Evolutionary conservation across 352 stramenopile genomes (phyloP).

Genomic region (Phytophthora palmivora): DNA sequence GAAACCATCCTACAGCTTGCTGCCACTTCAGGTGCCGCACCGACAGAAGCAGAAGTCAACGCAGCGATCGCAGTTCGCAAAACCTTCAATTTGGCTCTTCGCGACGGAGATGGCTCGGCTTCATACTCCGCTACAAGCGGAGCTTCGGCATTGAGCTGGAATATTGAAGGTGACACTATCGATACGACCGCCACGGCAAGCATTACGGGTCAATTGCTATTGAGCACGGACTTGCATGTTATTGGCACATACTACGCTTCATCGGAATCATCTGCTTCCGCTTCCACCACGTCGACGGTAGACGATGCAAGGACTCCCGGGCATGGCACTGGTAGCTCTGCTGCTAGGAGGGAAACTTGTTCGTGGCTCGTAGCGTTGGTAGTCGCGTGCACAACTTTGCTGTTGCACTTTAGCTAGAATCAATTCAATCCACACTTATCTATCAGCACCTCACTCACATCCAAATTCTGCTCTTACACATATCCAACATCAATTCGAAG

Average conservation of each 20-base stretch:
- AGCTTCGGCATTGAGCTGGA: slow-evolving; percentile 30
- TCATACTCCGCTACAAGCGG: slow-evolving; percentile 17
- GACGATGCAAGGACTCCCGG: slow-evolving; percentile 16
- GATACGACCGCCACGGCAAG: slow-evolving; percentile 30
- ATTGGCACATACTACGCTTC: slow-evolving; percentile 42
- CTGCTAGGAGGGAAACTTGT: background rate
- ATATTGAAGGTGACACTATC: slow-evolving; percentile 35
- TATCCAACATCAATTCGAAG: slow-evolving; percentile 3
- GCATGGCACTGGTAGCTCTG: slow-evolving; percentile 16
- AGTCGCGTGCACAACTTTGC: slow-evolving; percentile 12
- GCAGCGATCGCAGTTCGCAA: slow-evolving; percentile 30
- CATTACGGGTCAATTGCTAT: slow-evolving; percentile 27
- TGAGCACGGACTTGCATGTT: slow-evolving; percentile 41
- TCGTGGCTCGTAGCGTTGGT: slow-evolving; percentile 14
- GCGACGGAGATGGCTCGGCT: slow-evolving; percentile 25
- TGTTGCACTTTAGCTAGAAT: slow-evolving; percentile 28
- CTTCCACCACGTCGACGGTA: slow-evolving; percentile 14
- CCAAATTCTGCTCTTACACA: slow-evolving; percentile 30
- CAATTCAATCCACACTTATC: slow-evolving; percentile 36
- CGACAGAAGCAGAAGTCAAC: slow-evolving; percentile 33
- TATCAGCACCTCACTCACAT: slow-evolving; percentile 26
- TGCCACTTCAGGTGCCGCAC: slow-evolving; percentile 17
- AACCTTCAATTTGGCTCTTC: slow-evolving; percentile 38
- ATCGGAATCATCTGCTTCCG: slow-evolving; percentile 20
- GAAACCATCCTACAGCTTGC: slow-evolving; percentile 39